phyloP scores from a whole-genome alignment of 2,329 filamentous ascomycete genomes.

The Plectosphaerella sp. region DNA sequence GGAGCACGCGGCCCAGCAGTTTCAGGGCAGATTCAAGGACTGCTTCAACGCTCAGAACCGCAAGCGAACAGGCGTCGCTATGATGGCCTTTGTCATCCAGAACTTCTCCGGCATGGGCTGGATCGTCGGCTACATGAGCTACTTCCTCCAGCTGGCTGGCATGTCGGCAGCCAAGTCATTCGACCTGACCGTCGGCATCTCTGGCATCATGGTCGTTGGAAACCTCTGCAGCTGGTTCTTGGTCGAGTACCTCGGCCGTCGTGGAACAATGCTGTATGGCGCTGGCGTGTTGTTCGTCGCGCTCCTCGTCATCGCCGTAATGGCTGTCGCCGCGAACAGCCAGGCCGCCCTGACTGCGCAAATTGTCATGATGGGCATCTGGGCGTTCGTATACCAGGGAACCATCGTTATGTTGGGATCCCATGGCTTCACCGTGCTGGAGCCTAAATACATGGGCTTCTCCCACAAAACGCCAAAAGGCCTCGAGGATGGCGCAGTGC shows the following conservation, averaged over 20 bases:
- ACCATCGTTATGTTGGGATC: no score
- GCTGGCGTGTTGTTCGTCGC: background rate
- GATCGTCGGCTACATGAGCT: slow-evolving; percentile 12
- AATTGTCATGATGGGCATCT: slow-evolving; percentile 7
- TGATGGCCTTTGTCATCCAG: slow-evolving; percentile 1
- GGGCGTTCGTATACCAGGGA: slow-evolving; percentile 3
- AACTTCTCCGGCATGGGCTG: slow-evolving; percentile 19
- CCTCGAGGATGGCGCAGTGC: no score
- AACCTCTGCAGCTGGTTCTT: slow-evolving; percentile 33
- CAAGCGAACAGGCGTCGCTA: slow-evolving; percentile 6
- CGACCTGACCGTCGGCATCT: slow-evolving; percentile 30
- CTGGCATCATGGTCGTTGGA: slow-evolving; percentile 32
- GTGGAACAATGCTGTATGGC: slow-evolving; percentile 31
- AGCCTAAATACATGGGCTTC: no score
- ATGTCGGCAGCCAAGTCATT: background rate
- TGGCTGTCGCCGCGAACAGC: slow-evolving; percentile 17
- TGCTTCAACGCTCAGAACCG: slow-evolving; percentile 9
- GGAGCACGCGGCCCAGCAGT: slow-evolving; percentile 28
- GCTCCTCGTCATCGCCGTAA: slow-evolving; percentile 22
- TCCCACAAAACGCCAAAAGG: no score
- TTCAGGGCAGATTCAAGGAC: slow-evolving; percentile 23
- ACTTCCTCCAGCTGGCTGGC: background rate
- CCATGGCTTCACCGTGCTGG: no score
- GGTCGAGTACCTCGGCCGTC: slow-evolving; percentile 29
- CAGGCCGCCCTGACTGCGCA: slow-evolving; percentile 1